Percentiles rank a stretch among this genome's conserved stretches.
These are phyloP conservation scores for Botryotinia convoluta DNA, from an alignment of 2,329 filamentous ascomycete species.

Conservation along the genomic window DNA sequence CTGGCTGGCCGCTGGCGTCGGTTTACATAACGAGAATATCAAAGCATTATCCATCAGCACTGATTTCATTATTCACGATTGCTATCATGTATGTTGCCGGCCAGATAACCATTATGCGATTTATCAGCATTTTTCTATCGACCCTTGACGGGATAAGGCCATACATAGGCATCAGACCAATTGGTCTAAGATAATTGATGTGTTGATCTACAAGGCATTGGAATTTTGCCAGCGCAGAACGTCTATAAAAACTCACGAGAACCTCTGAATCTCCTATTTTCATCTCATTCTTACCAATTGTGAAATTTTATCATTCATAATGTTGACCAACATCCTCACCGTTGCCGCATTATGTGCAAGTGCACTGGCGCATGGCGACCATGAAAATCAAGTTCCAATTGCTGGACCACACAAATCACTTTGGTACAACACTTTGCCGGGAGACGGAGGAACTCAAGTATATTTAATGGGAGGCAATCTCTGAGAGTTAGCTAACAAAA, in stretches of 20 bases:
- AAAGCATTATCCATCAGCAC: constrained; percentile 2
- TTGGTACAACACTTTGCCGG: constrained; percentile 82
- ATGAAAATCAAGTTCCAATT: constrained; percentile 56
- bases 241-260: constrained; percentile 4
- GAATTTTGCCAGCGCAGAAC: constrained; percentile 1
- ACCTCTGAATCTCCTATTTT: not conserved
- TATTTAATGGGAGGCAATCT: constrained; percentile 25
- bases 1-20: not conserved
- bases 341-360: constrained; percentile 40
- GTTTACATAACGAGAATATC: constrained; percentile 12
- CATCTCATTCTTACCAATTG: constrained; percentile 4
- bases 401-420: constrained; percentile 67
- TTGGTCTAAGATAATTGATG: constrained; percentile 6
- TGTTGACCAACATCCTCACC: constrained; percentile 33
- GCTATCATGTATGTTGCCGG: constrained; percentile 3
- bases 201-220: constrained; percentile 8
- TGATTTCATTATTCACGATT: constrained; percentile 15
- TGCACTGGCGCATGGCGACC: constrained; percentile 91
- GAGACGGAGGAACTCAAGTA: constrained; percentile 81
- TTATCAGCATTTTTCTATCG: not conserved
- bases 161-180: not conserved
- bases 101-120: constrained; percentile 6
- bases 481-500: constrained; percentile 22
- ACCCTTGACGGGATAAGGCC: constrained; percentile 9
- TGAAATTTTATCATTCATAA: constrained; percentile 23